These are phyloP conservation scores for Sherardia arvensis DNA, from an alignment of 257 asterid species.

Conservation along the genomic window DNA sequence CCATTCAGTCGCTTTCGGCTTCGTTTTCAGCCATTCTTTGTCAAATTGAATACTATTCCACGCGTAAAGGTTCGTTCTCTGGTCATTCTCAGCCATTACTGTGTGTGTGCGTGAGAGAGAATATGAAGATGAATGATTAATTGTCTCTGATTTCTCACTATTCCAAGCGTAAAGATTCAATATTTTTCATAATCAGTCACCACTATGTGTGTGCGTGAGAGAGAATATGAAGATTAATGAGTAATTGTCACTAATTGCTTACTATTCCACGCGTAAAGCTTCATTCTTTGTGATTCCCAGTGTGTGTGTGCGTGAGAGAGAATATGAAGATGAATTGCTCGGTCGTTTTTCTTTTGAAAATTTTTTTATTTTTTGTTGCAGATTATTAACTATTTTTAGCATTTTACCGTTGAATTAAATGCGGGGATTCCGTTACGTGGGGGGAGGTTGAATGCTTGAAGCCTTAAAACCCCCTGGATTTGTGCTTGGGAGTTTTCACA, in stretches of 20 bases:
- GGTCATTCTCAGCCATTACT: not conserved
- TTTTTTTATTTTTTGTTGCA: not conserved
- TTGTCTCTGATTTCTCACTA: not conserved
- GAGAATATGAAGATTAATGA: not conserved
- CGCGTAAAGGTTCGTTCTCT: slow-evolving; percentile 29
- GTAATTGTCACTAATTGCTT: too few relatives aligned
- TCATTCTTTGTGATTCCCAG: slow-evolving; percentile 17
- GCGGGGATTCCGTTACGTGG: slow-evolving; percentile 9
- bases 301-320: not conserved
- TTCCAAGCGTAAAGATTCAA: slow-evolving; percentile 25
- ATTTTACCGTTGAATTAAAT: slow-evolving; percentile 9
- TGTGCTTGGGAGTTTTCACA: not conserved
- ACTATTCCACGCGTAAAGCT: slow-evolving; percentile 23
- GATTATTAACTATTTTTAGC: not conserved
- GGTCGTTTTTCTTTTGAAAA: not conserved
- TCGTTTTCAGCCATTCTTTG: slow-evolving; percentile 2
- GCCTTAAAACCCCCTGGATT: not conserved
- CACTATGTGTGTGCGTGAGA: not conserved
- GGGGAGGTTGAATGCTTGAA: not conserved
- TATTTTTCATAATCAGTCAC: slow-evolving; percentile 11
- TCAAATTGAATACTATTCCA: slow-evolving; percentile 13
- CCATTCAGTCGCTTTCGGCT: slow-evolving; percentile 10
- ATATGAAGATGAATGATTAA: not conserved
- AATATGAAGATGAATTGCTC: not conserved
- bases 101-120: not conserved